These are phyloP conservation scores for Vitis hybrid DNA, from an alignment of 177 flowering plant genomes.

Conservation along the genomic window DNA sequence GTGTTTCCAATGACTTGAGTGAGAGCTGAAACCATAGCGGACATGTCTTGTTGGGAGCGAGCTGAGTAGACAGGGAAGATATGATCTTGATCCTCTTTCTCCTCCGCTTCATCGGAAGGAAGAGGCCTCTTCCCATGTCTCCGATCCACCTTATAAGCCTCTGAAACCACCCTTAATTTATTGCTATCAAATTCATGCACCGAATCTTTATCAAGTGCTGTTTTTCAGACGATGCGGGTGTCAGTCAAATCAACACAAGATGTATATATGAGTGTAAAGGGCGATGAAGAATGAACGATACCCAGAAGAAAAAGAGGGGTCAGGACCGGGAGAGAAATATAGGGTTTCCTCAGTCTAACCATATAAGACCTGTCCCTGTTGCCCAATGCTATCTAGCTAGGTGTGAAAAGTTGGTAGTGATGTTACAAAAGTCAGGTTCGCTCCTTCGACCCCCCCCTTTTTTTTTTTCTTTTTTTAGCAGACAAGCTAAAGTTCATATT, in stretches of 20 bases:
- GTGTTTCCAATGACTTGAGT: constrained; percentile 61
- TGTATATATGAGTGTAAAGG: background rate
- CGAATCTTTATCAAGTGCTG: no score
- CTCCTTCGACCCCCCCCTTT: no score
- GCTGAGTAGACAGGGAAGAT: constrained; percentile 45
- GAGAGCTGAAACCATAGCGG: constrained; percentile 78
- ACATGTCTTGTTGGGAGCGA: constrained; percentile 66
- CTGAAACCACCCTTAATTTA: no score
- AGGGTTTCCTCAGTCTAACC: background rate
- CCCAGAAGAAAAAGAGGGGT: background rate
- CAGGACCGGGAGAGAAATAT: background rate
- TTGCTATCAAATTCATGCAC: no score
- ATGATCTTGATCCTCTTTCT: constrained; percentile 23
- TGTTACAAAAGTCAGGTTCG: no score
- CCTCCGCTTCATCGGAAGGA: constrained; percentile 25
- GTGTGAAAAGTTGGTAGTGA: no score
- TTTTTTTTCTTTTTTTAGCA: no score
- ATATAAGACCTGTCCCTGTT: no score
- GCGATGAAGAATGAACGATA: no score
- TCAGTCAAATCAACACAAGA: background rate
- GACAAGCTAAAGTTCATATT: no score
- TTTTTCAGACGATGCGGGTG: no score
- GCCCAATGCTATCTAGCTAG: no score
- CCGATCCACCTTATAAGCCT: constrained; percentile 23
- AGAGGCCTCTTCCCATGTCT: constrained; percentile 43